A percentile compares a stretch with the other conserved stretches of the same genome.
Conservation (phyloP, 108 stramenopile genomes). For the Discostella pseudostelligera region DNA sequence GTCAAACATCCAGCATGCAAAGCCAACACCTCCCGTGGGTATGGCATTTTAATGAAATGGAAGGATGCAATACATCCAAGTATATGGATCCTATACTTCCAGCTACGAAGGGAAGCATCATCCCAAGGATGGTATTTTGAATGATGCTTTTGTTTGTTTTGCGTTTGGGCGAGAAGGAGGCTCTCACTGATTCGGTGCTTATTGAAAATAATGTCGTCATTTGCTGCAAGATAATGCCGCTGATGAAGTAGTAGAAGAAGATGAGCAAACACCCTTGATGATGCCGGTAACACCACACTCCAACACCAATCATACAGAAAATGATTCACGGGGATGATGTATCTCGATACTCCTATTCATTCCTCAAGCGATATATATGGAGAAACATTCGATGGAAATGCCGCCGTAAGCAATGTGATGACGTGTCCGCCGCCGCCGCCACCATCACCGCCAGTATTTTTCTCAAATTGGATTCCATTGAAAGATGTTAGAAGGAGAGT, state of each 20-base stretch:
- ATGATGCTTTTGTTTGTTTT: too few relatives aligned
- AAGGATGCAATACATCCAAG: conserved; percentile 35
- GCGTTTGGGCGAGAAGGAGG: too few relatives aligned
- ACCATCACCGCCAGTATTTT: too few relatives aligned
- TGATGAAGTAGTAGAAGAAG: conserved; percentile 17
- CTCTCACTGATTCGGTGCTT: not conserved
- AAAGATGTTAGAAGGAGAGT: too few relatives aligned
- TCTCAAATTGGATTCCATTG: too few relatives aligned
- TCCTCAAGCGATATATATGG: too few relatives aligned
- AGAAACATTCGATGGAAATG: too few relatives aligned
- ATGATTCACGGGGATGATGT: conserved; percentile 46
- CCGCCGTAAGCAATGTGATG: too few relatives aligned
- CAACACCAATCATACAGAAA: conserved; percentile 67
- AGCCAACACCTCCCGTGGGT: conserved; percentile 1
- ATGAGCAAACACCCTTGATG: conserved; percentile 55
- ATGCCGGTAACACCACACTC: conserved; percentile 63
- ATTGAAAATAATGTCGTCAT: not conserved
- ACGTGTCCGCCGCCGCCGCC: too few relatives aligned
- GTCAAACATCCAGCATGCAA: conserved; percentile 60
- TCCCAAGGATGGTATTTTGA: too few relatives aligned
- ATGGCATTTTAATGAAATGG: conserved; percentile 11
- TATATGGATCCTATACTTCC: conserved; percentile 31
- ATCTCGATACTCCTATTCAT: not conserved
- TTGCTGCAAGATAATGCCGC: conserved; percentile 8
- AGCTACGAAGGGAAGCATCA: conserved; percentile 29